Percentiles rank a stretch among this genome's conserved stretches.
These are phyloP conservation scores for Trametes elegans DNA, from an alignment of 768 basidiomycete genomes.

Conservation along the genomic window DNA sequence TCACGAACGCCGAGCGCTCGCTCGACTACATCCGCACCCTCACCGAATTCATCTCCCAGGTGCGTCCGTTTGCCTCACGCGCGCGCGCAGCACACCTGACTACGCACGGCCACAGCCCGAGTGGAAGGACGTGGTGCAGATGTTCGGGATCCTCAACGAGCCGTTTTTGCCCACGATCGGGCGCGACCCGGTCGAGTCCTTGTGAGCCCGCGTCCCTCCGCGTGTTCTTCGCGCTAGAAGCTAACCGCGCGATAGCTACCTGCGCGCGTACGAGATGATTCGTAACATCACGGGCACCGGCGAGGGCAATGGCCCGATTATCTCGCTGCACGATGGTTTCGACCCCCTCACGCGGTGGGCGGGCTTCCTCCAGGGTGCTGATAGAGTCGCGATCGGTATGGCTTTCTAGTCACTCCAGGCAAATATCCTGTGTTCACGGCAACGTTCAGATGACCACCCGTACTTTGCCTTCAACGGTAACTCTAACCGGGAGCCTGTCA, in stretches of 20 bases:
- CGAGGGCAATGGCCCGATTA: slow-evolving; percentile 53
- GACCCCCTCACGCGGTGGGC: slow-evolving; percentile 42
- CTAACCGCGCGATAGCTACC: slow-evolving; percentile 44
- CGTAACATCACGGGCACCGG: slow-evolving; percentile 72
- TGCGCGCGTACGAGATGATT: slow-evolving; percentile 59
- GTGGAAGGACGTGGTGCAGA: slow-evolving; percentile 57
- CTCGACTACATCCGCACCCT: slow-evolving; percentile 73
- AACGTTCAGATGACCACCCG: slow-evolving; percentile 36
- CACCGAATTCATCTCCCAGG: slow-evolving; percentile 80
- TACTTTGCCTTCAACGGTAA: slow-evolving; percentile 40
- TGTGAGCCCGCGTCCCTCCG: slow-evolving; percentile 41
- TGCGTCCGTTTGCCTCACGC: neutral
- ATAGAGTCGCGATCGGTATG: slow-evolving; percentile 43
- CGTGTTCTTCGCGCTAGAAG: slow-evolving; percentile 31
- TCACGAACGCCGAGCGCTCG: slow-evolving; percentile 81
- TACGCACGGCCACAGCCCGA: slow-evolving; percentile 39
- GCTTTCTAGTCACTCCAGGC: slow-evolving; percentile 12
- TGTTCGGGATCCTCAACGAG: slow-evolving; percentile 68
- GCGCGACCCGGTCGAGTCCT: slow-evolving; percentile 47
- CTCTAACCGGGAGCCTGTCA: slow-evolving; percentile 32
- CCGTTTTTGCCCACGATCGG: slow-evolving; percentile 53
- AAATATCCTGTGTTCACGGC: neutral
- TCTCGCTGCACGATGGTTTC: slow-evolving; percentile 54
- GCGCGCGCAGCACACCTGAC: neutral
- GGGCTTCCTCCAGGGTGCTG: slow-evolving; percentile 36